Percentiles rank a stretch among this genome's conserved stretches.
These are phyloP conservation scores for Pseudocercospora pini-densiflorae DNA, from an alignment of 2,329 filamentous ascomycete species.

Conservation along the genomic window DNA sequence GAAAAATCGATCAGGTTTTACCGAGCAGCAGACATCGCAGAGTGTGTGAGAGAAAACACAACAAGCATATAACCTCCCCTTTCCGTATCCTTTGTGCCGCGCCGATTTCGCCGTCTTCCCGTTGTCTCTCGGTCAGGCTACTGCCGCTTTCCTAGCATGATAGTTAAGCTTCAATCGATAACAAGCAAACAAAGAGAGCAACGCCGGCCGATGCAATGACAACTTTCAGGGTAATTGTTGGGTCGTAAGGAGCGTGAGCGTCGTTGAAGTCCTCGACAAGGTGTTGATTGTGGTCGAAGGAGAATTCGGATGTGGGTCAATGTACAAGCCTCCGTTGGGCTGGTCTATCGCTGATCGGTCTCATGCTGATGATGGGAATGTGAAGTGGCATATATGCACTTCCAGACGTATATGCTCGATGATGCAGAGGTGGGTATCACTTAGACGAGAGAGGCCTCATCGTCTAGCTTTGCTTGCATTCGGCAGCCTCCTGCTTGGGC, in stretches of 20 bases:
- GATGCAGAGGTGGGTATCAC: neutral
- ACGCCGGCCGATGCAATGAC: constrained; percentile 14
- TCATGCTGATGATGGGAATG: constrained; percentile 10
- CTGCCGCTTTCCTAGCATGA: constrained; percentile 9
- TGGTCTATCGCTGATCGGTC: constrained; percentile 20
- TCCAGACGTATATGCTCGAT: constrained; percentile 13
- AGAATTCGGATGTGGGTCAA: constrained; percentile 12
- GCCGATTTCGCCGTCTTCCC: constrained; percentile 12
- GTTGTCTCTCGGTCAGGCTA: constrained; percentile 8
- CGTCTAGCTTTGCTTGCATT: constrained; percentile 88
- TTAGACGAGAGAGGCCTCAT: constrained; percentile 4
- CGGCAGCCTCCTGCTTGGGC: constrained; percentile 90
- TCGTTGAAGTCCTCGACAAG: constrained; percentile 7
- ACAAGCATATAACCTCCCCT: constrained; percentile 15
- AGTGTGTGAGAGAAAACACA: neutral
- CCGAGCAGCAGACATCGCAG: neutral
- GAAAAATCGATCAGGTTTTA: neutral
- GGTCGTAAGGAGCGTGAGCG: constrained; percentile 20
- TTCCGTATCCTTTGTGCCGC: neutral
- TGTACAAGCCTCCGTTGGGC: constrained; percentile 19
- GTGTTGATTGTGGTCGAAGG: neutral
- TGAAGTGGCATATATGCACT: constrained; percentile 6
- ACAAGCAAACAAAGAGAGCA: constrained; percentile 2
- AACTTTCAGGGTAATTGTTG: constrained; percentile 3
- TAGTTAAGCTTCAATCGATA: constrained; percentile 1